These are phyloP conservation scores for Boeremia exigua DNA, from an alignment of 2,329 filamentous ascomycete species.

Conservation along the genomic window DNA sequence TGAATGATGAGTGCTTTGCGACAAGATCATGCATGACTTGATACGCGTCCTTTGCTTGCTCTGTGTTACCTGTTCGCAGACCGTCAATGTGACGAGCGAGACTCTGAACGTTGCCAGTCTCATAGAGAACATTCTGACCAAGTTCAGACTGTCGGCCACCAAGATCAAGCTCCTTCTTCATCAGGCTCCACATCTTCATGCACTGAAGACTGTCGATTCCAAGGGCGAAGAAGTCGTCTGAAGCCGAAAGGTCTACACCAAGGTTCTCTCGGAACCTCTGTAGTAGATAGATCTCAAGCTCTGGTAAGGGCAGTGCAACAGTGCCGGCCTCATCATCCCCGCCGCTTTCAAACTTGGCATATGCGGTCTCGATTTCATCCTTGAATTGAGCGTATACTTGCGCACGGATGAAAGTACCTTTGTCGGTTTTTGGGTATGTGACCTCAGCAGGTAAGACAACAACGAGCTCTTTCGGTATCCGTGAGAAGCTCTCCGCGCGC, in stretches of 20 bases:
- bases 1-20: conserved; percentile 51
- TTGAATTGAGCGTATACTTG: conserved; percentile 59
- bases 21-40: conserved; percentile 57
- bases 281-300: conserved; percentile 41
- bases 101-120: conserved; percentile 58
- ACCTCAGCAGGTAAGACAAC: conserved; percentile 54
- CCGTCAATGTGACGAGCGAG: conserved; percentile 55
- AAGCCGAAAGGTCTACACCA: conserved; percentile 24
- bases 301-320: conserved; percentile 35
- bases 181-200: conserved; percentile 60
- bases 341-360: conserved; percentile 38
- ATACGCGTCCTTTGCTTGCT: conserved; percentile 45
- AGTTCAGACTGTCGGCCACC: conserved; percentile 51
- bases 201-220: conserved; percentile 67
- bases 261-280: conserved; percentile 27
- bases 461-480: conserved; percentile 61
- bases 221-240: conserved; percentile 63
- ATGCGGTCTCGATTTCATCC: conserved; percentile 55
- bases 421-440: conserved; percentile 61
- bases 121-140: conserved; percentile 65
- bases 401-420: conserved; percentile 63
- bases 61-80: conserved; percentile 49
- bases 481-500: conserved; percentile 58
- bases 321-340: conserved; percentile 24
- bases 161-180: conserved; percentile 60